phyloP scores from a whole-genome alignment of 306 rosid species.

The Dalbergia cochinchinensis region DNA sequence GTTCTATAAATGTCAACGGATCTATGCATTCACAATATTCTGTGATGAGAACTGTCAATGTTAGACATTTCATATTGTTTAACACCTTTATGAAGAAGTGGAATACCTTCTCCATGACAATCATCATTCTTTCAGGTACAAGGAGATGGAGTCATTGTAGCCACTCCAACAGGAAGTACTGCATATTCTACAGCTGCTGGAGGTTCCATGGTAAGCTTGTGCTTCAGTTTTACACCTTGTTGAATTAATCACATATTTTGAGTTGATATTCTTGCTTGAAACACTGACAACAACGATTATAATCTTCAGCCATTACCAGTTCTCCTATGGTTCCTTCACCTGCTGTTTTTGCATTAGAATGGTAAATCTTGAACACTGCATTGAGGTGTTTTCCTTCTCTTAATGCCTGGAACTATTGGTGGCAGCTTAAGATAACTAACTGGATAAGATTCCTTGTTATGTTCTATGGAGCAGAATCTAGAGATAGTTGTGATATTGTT shows the following conservation, averaged over 20 bases:
- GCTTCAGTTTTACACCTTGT: not conserved
- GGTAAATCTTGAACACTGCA: conserved; percentile 17
- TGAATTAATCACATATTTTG: conserved; percentile 17
- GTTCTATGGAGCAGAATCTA: not conserved
- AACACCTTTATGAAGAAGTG: conserved; percentile 38
- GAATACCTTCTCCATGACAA: conserved; percentile 37
- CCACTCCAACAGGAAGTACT: conserved; percentile 99
- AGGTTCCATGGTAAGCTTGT: conserved; percentile 89
- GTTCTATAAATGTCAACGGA: not conserved
- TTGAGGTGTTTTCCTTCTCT: conserved; percentile 20
- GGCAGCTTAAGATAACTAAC: conserved; percentile 23
- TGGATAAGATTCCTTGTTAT: conserved; percentile 23
- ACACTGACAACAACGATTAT: not conserved
- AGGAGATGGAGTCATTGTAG: conserved; percentile 99
- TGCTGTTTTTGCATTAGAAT: not conserved
- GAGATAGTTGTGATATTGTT: conserved; percentile 9
- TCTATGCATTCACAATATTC: conserved; percentile 16
- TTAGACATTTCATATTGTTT: conserved; percentile 18
- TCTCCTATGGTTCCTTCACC: not conserved
- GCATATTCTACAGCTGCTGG: conserved; percentile 99
- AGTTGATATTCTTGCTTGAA: conserved; percentile 13
- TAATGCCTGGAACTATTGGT: conserved; percentile 18
- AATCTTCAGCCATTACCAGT: not conserved
- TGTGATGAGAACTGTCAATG: conserved; percentile 12
- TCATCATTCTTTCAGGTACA: conserved; percentile 71